Evolutionary conservation across 2,329 filamentous ascomycete species (phyloP).

Genomic region (Aspergillus nomiae): DNA sequence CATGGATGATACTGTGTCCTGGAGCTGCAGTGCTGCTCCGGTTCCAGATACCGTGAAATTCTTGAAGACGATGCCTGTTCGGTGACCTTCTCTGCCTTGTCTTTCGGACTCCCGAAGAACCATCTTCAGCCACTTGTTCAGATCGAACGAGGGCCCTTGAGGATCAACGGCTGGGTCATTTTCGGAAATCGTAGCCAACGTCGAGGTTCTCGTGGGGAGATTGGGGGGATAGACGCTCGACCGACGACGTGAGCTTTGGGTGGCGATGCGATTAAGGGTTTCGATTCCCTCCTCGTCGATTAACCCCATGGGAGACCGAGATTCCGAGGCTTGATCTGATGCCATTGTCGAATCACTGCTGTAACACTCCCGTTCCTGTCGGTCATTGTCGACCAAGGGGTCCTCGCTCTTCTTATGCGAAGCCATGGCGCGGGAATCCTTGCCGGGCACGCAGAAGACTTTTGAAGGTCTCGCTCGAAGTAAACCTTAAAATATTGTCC

Average conservation of each 20-base stretch:
- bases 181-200: not conserved
- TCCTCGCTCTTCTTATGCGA: not conserved
- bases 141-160: slow-evolving; percentile 2
- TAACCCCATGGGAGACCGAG: not conserved
- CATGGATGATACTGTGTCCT: slow-evolving; percentile 5
- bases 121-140: slow-evolving; percentile 9
- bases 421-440: not conserved
- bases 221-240: slow-evolving; percentile 8
- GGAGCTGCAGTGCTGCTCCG: slow-evolving; percentile 8
- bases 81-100: not conserved
- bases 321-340: not conserved
- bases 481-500: not conserved
- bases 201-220: not conserved
- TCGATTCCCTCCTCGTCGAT: slow-evolving; percentile 6
- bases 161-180: slow-evolving; percentile 9
- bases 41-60: slow-evolving; percentile 7
- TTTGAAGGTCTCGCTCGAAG: not conserved
- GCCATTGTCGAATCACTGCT: not conserved
- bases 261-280: slow-evolving; percentile 7
- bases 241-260: slow-evolving; percentile 6
- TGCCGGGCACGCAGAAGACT: not conserved
- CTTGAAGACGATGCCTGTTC: slow-evolving; percentile 9
- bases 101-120: not conserved
- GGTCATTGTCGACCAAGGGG: not conserved
- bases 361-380: not conserved